Percentiles rank a stretch among this genome's conserved stretches.
These are phyloP conservation scores for Talaromyces verruculosus DNA, from an alignment of 2,329 filamentous ascomycete genomes.

Conservation along the genomic window DNA sequence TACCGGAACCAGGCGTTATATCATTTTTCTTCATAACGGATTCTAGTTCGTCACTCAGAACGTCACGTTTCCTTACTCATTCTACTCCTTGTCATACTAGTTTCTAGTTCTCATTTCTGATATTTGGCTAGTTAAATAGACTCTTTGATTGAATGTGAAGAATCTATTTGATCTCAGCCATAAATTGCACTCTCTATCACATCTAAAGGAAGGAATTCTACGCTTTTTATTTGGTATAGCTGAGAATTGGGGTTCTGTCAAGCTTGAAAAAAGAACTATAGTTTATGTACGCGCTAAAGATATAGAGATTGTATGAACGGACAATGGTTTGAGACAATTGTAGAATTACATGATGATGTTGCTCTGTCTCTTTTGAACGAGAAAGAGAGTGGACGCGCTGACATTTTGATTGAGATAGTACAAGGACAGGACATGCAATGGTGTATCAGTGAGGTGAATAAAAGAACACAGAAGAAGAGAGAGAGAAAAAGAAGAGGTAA, in stretches of 20 bases:
- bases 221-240: background rate
- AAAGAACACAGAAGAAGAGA: background rate
- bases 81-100: conserved; percentile 11
- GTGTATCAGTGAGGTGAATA: background rate
- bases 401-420: background rate
- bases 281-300: background rate
- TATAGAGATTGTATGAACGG: background rate
- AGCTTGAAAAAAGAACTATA: background rate
- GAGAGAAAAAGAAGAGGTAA: background rate
- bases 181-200: background rate
- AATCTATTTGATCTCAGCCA: background rate
- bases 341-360: background rate
- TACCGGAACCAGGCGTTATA: conserved; percentile 8
- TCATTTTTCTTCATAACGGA: background rate
- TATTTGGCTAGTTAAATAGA: background rate
- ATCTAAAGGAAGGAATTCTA: background rate
- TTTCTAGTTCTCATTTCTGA: conserved; percentile 11
- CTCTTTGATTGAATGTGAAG: background rate
- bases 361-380: background rate
- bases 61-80: background rate
- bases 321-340: background rate
- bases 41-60: background rate
- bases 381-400: background rate
- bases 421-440: conserved; percentile 7
- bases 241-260: too few species aligned